Evolutionary conservation across 2,329 filamentous ascomycete species (phyloP), one percentile per base, ranked within the genome.

Genomic region (Teratosphaeria viscida): DNA sequence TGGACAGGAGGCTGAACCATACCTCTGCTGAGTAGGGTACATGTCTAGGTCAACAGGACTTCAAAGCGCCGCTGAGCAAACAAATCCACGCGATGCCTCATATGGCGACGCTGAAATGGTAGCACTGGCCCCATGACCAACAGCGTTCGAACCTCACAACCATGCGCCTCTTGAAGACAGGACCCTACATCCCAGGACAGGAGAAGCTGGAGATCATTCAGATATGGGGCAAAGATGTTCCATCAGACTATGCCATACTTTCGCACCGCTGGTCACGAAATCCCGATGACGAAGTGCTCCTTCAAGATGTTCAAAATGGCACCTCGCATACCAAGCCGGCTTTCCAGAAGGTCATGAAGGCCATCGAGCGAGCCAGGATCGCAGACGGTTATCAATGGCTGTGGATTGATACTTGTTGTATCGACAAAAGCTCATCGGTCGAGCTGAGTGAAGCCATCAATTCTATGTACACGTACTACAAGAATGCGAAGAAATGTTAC

Each of bases 251-350:
- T 59, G 70, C 68, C 1, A 72, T 73, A 7, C 62, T 74, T 6
- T 73, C 71, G 2, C 72, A 74, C 56, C 67, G 62, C 10, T 73
- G 72, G 72, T 60, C 60, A 10, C 52, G 62, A 2, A 68, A 63
- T 57, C 29, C 16, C 26, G 52, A 55, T 11, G 55, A 60, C 26
- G 59, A 60, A 27, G 52, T 58, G 12, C 19, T 55, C 3, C 39
- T 54, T 19, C 19, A 43, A 23, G 57, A 72, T 34, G 64, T 70
- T 5, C 55, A 43, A 27, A 43, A 27, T 26, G 52, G 26, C 19
- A 19, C 27, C 8, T 27, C 34, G 54, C 23, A 29, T 11, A 56
- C 14, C 47, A 62, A 43, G 63, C 32, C n/a, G 16, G 58, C 39
- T 10, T 62, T 54, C 52, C 32, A 14, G 11, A 65, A 64, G 57